These are phyloP conservation scores for Aureobasidium sp. DNA, from an alignment of 2,329 filamentous ascomycete genomes.

Conservation along the genomic window DNA sequence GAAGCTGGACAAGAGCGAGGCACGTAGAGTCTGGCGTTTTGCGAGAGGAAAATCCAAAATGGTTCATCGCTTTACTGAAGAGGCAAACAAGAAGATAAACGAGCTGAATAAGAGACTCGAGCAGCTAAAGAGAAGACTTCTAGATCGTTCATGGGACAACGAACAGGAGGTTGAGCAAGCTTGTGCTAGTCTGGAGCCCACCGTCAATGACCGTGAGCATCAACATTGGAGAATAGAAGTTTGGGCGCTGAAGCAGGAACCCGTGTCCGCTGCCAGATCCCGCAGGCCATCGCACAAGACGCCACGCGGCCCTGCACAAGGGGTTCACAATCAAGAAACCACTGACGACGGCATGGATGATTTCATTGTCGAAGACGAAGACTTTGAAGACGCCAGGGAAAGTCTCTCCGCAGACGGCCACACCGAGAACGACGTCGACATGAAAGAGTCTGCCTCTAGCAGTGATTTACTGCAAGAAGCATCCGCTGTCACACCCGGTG, in stretches of 20 bases:
- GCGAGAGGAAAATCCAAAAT: slow-evolving; percentile 40
- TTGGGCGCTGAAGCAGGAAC: slow-evolving; percentile 29
- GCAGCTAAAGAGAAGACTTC: slow-evolving; percentile 50
- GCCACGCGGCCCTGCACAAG: background rate
- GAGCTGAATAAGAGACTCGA: slow-evolving; percentile 46
- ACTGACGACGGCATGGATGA: slow-evolving; percentile 11
- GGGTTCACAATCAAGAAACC: background rate
- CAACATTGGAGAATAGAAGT: slow-evolving; percentile 41
- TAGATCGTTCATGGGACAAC: slow-evolving; percentile 47
- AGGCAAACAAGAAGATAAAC: slow-evolving; percentile 37
- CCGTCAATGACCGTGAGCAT: slow-evolving; percentile 54
- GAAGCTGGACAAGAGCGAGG: slow-evolving; percentile 49
- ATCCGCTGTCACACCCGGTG: background rate
- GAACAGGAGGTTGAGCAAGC: slow-evolving; percentile 48
- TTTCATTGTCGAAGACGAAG: slow-evolving; percentile 14
- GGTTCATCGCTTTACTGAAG: slow-evolving; percentile 38
- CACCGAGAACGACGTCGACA: background rate
- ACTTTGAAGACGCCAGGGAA: slow-evolving; percentile 8
- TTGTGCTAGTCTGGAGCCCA: slow-evolving; percentile 56
- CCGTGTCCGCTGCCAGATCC: slow-evolving; percentile 3
- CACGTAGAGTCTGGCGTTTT: slow-evolving; percentile 55
- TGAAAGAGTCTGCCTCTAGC: background rate
- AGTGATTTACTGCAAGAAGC: background rate
- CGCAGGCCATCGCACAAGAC: background rate
- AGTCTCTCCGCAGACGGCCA: background rate